Conservation (phyloP, 2,329 filamentous ascomycete species). For the Calonectria montana region DNA sequence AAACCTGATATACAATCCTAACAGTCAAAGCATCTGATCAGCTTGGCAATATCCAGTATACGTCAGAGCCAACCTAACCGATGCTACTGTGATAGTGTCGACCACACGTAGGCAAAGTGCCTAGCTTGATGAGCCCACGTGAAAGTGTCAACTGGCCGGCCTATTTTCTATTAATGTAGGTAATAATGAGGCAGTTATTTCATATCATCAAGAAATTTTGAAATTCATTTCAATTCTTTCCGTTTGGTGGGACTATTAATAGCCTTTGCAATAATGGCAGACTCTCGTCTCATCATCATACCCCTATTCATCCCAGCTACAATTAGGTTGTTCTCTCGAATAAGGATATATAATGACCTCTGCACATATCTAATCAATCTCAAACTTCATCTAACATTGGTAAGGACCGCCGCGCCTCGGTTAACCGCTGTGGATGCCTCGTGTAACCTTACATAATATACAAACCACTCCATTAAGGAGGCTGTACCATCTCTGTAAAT, state of each 20-base stretch:
- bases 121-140: not conserved
- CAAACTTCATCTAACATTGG: no score
- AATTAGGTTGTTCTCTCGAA: not conserved
- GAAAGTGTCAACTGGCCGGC: not conserved
- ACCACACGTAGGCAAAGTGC: not conserved
- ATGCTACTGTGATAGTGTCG: not conserved
- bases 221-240: no score
- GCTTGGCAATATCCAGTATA: not conserved
- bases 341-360: not conserved
- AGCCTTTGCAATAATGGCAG: not conserved
- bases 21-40: not conserved
- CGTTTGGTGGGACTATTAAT: not conserved
- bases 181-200: no score
- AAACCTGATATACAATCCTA: not conserved
- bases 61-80: not conserved
- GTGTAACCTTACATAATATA: no score
- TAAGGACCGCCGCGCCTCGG: no score
- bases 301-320: not conserved
- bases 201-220: no score
- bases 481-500: no score
- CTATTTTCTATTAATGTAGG: not conserved
- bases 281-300: not conserved
- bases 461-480: no score
- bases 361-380: not conserved
- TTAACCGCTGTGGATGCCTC: no score